phyloP scores from a whole-genome alignment of 352 stramenopile species.

The Globisporangium megalacanthum region DNA sequence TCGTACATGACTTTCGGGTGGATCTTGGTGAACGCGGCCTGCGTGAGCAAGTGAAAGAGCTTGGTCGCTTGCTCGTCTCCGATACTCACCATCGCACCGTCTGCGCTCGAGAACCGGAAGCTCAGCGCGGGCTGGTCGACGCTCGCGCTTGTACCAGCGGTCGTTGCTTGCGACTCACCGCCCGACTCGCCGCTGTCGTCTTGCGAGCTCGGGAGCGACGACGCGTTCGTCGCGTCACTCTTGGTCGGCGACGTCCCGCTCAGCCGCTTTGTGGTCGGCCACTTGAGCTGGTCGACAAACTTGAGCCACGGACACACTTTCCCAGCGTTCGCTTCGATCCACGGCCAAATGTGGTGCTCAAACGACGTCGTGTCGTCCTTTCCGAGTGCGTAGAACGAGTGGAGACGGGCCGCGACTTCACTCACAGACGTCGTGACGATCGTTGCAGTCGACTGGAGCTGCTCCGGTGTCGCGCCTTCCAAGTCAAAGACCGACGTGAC shows the following conservation, averaged over 20 bases:
- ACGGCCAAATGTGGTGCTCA: conserved; percentile 44
- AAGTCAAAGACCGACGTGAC: conserved; percentile 65
- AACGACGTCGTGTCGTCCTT: conserved; percentile 32
- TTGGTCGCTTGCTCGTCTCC: conserved; percentile 49
- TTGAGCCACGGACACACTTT: conserved; percentile 67
- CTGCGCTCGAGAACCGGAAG: conserved; percentile 67
- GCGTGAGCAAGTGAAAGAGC: conserved; percentile 55
- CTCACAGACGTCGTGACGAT: conserved; percentile 56
- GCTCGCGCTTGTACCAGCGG: conserved; percentile 8
- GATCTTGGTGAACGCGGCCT: conserved; percentile 71
- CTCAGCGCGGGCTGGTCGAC: conserved; percentile 24
- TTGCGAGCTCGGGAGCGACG: conserved; percentile 12
- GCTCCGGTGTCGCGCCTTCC: conserved; percentile 35
- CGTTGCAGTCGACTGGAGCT: conserved; percentile 44
- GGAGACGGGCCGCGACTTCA: conserved; percentile 46
- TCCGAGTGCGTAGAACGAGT: conserved; percentile 30
- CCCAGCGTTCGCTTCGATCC: conserved; percentile 49
- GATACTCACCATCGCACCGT: conserved; percentile 54
- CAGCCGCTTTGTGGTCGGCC: conserved; percentile 50
- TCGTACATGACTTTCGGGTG: conserved; percentile 76
- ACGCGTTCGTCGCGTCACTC: conserved; percentile 10
- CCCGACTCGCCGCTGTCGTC: conserved; percentile 11
- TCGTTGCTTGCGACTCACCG: conserved; percentile 16
- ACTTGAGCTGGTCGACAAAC: conserved; percentile 62
- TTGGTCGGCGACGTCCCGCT: conserved; percentile 16